Evolutionary conservation across 2,329 filamentous ascomycete species (phyloP).

Genomic region (Penicillium aurantiogriseum): DNA sequence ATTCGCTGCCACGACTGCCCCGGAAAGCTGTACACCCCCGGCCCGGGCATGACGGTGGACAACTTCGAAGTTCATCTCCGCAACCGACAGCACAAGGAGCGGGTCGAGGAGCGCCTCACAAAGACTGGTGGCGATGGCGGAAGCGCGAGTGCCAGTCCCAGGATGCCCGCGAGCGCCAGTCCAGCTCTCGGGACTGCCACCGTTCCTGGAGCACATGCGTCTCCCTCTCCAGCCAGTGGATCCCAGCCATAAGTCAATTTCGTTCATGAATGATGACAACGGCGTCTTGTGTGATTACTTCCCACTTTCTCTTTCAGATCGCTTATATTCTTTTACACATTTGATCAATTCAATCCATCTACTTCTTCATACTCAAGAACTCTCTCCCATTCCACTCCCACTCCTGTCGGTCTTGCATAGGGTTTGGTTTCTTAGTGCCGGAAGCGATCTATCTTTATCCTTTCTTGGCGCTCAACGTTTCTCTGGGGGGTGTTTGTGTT

Average conservation of each 20-base stretch:
- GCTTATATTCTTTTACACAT: conserved; percentile 16
- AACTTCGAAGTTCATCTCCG: conserved; percentile 93
- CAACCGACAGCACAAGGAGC: conserved; percentile 75
- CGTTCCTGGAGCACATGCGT: background rate
- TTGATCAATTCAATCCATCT: conserved; percentile 9
- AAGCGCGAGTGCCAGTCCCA: conserved; percentile 17
- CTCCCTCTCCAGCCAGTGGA: conserved; percentile 14
- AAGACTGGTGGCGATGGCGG: conserved; percentile 21
- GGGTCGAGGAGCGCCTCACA: conserved; percentile 57
- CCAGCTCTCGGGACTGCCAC: conserved; percentile 13
- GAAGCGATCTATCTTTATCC: conserved; percentile 15
- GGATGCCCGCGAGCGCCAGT: conserved; percentile 15
- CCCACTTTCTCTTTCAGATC: conserved; percentile 12
- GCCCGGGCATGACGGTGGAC: conserved; percentile 76
- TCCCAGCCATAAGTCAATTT: conserved; percentile 16
- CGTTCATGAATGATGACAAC: conserved; percentile 22
- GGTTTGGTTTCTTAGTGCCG: conserved; percentile 9
- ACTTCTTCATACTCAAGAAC: conserved; percentile 1
- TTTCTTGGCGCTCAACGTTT: conserved; percentile 8
- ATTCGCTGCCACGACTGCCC: conserved; percentile 92
- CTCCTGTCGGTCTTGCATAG: conserved; percentile 19
- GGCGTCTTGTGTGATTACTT: conserved; percentile 15
- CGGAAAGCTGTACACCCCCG: conserved; percentile 89
- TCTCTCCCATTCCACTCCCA: conserved; percentile 1
- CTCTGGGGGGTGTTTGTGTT: conserved; percentile 6